Conservation (phyloP, 371 early-diverging fungal genomes). For the Mucor saturninus region DNA sequence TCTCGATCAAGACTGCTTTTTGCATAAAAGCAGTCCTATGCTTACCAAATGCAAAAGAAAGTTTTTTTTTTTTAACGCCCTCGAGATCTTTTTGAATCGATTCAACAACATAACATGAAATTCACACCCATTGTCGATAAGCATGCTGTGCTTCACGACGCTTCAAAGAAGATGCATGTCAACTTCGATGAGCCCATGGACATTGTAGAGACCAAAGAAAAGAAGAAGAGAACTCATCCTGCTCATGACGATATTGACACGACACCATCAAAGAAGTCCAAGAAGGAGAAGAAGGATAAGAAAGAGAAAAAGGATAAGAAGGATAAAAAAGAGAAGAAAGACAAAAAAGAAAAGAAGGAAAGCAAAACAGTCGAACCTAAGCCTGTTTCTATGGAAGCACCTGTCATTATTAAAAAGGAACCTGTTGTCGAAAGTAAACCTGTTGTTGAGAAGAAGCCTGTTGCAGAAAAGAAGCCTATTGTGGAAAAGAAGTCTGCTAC, state of each 20-base stretch:
- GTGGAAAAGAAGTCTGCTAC: background rate
- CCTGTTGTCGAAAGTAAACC: background rate
- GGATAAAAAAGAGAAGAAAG: conserved; percentile 17
- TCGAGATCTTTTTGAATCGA: background rate
- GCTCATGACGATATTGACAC: conserved; percentile 6
- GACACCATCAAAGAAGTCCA: background rate
- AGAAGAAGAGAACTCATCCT: conserved; percentile 21
- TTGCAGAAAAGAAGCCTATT: background rate
- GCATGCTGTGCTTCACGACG: conserved; percentile 28
- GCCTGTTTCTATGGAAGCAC: background rate
- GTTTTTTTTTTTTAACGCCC: conserved; percentile 1
- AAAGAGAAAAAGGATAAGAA: conserved; percentile 19
- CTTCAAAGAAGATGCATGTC: conserved; percentile 41
- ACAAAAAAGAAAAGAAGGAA: background rate
- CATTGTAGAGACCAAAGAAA: background rate
- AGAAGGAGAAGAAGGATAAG: conserved; percentile 24
- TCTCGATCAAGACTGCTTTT: conserved; percentile 1
- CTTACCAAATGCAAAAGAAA: background rate
- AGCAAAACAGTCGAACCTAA: background rate
- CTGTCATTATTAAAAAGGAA: background rate
- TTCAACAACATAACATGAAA: conserved; percentile 20
- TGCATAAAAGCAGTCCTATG: background rate
- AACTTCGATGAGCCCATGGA: conserved; percentile 36
- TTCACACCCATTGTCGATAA: conserved; percentile 41
- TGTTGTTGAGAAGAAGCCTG: background rate